phyloP scores from a whole-genome alignment of 78 protist species.

The Trichosphaerium sp. region DNA sequence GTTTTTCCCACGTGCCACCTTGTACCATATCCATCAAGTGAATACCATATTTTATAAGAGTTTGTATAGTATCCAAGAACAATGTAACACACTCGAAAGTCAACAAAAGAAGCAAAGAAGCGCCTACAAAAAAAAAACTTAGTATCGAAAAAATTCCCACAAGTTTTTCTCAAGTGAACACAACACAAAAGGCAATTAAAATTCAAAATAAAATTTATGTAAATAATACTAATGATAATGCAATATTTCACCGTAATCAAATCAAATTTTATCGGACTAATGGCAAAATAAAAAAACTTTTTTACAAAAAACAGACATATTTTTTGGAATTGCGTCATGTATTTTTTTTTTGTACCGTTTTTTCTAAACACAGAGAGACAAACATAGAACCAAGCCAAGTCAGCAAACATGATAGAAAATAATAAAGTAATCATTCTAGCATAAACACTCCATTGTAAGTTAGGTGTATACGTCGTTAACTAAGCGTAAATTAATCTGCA shows the following conservation, averaged over 20 bases:
- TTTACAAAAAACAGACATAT: no score
- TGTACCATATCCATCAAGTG: conserved; percentile 53
- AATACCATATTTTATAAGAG: conserved; percentile 55
- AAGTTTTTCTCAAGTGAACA: no score
- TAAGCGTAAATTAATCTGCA: neutral
- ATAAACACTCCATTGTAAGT: conserved; percentile 38
- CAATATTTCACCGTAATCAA: neutral
- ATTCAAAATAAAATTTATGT: neutral
- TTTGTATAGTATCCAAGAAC: conserved; percentile 59
- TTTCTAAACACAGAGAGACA: conserved; percentile 14
- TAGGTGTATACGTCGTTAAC: conserved; percentile 44
- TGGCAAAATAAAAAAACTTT: no score
- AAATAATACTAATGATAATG: neutral
- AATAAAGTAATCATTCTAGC: conserved; percentile 17
- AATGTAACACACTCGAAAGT: conserved; percentile 39
- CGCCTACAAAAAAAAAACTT: no score
- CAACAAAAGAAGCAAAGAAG: neutral
- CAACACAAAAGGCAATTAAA: neutral
- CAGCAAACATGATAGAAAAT: conserved; percentile 10
- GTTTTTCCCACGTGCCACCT: conserved; percentile 46
- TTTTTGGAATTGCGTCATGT: no score
- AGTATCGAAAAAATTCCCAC: no score
- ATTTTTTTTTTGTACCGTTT: conserved; percentile 24
- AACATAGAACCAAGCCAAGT: conserved; percentile 24
- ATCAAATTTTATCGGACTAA: conserved; percentile 37